Percentiles rank a stretch among this genome's conserved stretches.
Evolutionary conservation across 257 asterid species (phyloP).

Genomic region (Ilex asprella): DNA sequence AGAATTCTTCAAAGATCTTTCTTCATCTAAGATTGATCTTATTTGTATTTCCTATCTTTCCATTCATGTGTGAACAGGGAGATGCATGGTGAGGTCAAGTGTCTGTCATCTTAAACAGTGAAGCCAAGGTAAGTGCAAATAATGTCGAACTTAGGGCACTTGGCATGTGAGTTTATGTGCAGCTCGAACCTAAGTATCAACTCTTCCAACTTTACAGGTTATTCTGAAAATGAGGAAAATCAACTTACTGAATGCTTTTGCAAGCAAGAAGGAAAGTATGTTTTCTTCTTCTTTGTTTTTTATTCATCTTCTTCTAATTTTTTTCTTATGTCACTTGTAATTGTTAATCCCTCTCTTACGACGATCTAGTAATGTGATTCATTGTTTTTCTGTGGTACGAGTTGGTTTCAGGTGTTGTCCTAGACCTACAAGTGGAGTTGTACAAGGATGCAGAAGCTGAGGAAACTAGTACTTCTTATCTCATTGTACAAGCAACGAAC

Average conservation of each 20-base stretch:
- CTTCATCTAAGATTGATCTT: not conserved
- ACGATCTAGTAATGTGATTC: not conserved
- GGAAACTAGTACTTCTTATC: conserved; percentile 53
- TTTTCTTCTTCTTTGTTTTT: conserved; percentile 8
- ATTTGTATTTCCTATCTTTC: not conserved
- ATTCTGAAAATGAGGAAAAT: conserved; percentile 65
- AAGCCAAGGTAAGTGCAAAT: conserved; percentile 52
- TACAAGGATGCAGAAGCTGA: conserved; percentile 54
- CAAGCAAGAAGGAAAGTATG: conserved; percentile 71
- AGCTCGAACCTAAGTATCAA: not conserved
- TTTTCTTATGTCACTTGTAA: not conserved
- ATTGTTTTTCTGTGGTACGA: not conserved
- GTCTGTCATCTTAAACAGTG: conserved; percentile 46
- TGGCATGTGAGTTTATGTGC: not conserved
- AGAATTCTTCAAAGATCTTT: too few relatives aligned
- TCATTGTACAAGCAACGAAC: conserved; percentile 57
- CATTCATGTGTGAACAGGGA: conserved; percentile 41
- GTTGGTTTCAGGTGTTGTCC: conserved; percentile 37
- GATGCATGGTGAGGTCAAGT: conserved; percentile 45
- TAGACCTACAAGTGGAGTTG: conserved; percentile 56
- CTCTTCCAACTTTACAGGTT: conserved; percentile 38
- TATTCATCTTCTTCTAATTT: not conserved
- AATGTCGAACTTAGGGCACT: not conserved
- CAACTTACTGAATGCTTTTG: conserved; percentile 47
- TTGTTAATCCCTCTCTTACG: not conserved